phyloP scores from a whole-genome alignment of 257 asterid genomes.

The Penstemon barbatus region DNA sequence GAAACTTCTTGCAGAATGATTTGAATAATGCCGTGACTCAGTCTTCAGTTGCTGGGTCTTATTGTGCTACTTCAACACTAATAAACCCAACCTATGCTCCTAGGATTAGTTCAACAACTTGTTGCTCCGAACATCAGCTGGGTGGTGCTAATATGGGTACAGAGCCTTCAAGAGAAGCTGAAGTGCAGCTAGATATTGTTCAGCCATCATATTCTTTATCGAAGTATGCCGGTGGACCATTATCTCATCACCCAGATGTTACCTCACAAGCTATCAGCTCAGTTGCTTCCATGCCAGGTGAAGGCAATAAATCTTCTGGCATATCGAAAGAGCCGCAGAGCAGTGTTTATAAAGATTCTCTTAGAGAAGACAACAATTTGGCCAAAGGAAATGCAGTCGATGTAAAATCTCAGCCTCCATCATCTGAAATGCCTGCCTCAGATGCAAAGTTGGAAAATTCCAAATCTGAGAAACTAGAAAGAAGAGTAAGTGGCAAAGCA shows the following conservation, averaged over 20 bases:
- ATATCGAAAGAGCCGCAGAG: constrained; percentile 36
- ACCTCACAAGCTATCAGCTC: constrained; percentile 42
- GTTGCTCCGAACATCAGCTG: constrained; percentile 51
- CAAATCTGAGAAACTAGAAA: constrained; percentile 62
- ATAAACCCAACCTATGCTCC: constrained; percentile 77
- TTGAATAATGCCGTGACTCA: constrained; percentile 72
- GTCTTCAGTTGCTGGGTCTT: constrained; percentile 68
- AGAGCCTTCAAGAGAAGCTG: constrained; percentile 36
- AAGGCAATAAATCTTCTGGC: constrained; percentile 33
- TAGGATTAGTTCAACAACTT: constrained; percentile 69
- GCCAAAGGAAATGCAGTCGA: constrained; percentile 40
- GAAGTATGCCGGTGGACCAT: too few species aligned
- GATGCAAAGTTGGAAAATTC: constrained; percentile 49
- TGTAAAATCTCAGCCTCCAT: constrained; percentile 46
- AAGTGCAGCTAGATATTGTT: too few species aligned
- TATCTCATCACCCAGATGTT: constrained; percentile 33
- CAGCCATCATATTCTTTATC: too few species aligned
- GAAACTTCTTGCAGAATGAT: constrained; percentile 65
- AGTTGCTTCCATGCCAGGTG: constrained; percentile 34
- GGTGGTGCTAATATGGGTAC: constrained; percentile 33
- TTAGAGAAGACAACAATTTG: constrained; percentile 38
- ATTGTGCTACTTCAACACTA: constrained; percentile 75
- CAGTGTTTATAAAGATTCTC: constrained; percentile 30
- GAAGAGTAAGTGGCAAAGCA: constrained; percentile 57
- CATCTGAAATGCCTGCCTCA: constrained; percentile 41